Evolutionary conservation across 129 eudicot genomes (phyloP), one percentile per base, ranked within the genome.

Genomic region (sunflower (Helianthus annuus)): DNA sequence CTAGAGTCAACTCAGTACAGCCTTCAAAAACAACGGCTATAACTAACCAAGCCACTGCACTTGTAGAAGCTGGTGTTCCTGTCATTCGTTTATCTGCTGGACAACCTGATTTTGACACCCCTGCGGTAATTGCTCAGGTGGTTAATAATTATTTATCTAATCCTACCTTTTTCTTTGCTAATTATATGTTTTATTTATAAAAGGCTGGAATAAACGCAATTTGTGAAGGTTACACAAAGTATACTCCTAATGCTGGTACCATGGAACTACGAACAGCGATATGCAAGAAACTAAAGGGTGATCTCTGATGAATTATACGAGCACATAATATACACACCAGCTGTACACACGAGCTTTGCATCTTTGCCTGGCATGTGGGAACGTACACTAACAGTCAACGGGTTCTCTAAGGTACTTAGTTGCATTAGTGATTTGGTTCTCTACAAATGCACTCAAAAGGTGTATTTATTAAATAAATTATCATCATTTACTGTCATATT

Each of bases 41-140:
- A 68, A 85, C 89, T 15, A 97, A 90, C 75, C 95, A 83, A 72
- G 97, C 97, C 62, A 87, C 88, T 70, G 92, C 97, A 10, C 98
- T 93, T 82, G 96, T 79, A 65, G 97, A 93, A 85, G 96, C 98
- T 74, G 98, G 97, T 68, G 92, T 93, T 73, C 98, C 98, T 56
- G 89, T 93, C 19, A 89, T 93, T 17, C 85, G 97, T 36, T 70
- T 93, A 66, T 97, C 97, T 17, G 96, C 97, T 22, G 98, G 98
- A 57, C 97, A 93, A 75, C 97, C 98, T 14, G 98, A 93, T 84
- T 93, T 93, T 78, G 98, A 89, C 85, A 93, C 98, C 39, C 98
- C 98, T 1, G 49, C 85, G 44, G 85, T 72, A 56, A 89, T 89
- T 66, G 90, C 84, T 48, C 95, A 93, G 95, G 98, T 92, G 70